A percentile compares a stretch with the other conserved stretches of the same genome.
Evolutionary conservation across 148 eudicot species (phyloP).

Genomic region (Camellia granthamiana): DNA sequence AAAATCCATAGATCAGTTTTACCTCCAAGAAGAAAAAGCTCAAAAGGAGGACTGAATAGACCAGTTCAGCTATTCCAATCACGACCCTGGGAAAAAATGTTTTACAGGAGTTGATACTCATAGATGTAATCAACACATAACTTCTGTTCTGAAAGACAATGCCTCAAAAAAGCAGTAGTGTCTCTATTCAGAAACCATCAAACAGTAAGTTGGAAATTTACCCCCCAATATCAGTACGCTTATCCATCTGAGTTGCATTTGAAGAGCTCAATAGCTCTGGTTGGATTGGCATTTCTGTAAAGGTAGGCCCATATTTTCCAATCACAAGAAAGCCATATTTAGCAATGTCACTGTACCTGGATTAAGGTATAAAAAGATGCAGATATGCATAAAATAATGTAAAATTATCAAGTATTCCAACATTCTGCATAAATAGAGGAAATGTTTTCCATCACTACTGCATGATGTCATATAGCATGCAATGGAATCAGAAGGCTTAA

Average conservation of each 20-base stretch:
- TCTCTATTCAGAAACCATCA: constrained; percentile 5
- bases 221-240: constrained; percentile 73
- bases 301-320: constrained; percentile 39
- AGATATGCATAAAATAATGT: too few relatives aligned
- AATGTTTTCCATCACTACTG: too few relatives aligned
- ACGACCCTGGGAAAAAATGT: constrained; percentile 51
- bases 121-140: not conserved
- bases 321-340: constrained; percentile 72
- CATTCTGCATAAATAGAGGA: too few relatives aligned
- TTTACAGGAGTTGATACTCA: not conserved
- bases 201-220: constrained; percentile 23
- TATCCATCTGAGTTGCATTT: constrained; percentile 35
- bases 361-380: too few relatives aligned
- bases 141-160: not conserved
- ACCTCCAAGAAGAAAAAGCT: constrained; percentile 88
- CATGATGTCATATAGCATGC: too few relatives aligned
- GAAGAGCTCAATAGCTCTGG: constrained; percentile 34
- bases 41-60: constrained; percentile 77
- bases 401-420: too few relatives aligned
- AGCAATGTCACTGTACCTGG: constrained; percentile 95
- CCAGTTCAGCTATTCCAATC: constrained; percentile 94
- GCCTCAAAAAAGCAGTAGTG: not conserved
- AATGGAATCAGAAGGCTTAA: not conserved
- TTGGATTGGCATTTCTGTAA: constrained; percentile 19
- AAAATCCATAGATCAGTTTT: constrained; percentile 8